Evolutionary conservation across 179 eudicot genomes (phyloP).

Genomic region (Corrigiola litoralis): DNA sequence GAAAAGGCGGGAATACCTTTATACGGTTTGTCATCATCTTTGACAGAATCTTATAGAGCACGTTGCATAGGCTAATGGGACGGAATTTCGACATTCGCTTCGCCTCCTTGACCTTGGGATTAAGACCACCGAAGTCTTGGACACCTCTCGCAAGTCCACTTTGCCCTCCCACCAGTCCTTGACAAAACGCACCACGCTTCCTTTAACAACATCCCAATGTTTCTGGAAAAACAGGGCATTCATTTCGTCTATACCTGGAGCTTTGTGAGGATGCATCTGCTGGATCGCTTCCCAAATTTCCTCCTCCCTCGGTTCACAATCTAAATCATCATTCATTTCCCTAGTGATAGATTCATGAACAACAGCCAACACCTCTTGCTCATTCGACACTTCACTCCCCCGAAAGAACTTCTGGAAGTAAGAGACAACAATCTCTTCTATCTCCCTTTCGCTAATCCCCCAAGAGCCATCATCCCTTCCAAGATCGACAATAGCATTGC

Average conservation of each 20-base stretch:
- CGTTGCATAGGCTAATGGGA: neutral
- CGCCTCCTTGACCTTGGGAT: neutral
- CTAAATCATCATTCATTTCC: neutral
- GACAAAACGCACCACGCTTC: neutral
- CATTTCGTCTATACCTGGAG: neutral
- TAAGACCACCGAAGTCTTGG: neutral
- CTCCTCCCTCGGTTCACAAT: neutral
- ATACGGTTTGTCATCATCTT: neutral
- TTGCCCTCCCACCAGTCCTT: neutral
- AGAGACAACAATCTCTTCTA: neutral
- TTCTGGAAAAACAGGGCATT: neutral
- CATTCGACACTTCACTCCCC: too few species aligned
- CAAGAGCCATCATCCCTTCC: neutral
- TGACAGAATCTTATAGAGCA: neutral
- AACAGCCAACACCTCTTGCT: too few species aligned
- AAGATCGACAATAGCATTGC: neutral
- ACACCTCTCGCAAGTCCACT: neutral
- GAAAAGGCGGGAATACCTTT: neutral
- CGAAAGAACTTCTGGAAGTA: neutral
- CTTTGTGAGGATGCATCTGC: constrained; percentile 3
- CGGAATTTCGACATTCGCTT: neutral
- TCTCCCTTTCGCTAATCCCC: neutral
- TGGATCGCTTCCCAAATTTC: neutral
- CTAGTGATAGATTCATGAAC: neutral
- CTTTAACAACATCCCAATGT: neutral